Base-by-base conservation (phyloP, 164 flowering plant genomes). In the Vitis rotundifolia region DNA sequence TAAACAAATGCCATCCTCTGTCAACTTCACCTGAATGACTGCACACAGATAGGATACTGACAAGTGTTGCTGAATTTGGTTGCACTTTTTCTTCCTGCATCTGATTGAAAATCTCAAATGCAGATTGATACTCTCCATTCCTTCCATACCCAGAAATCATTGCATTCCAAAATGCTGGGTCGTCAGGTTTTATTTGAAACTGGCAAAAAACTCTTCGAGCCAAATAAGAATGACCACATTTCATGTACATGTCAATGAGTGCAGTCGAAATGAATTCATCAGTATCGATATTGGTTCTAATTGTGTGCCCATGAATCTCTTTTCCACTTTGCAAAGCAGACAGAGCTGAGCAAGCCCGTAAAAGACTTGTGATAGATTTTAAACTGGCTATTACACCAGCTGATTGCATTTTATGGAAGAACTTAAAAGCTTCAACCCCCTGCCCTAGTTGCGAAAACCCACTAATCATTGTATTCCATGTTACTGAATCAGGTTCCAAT, bases 91-190 rank as follows among this genome's bases (percentile, higher is more conserved):
- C 71, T 56, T 73, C 76, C 59, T 64, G 69, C 92, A 88, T 88
- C 63, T 68, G 75, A 22, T 79, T 54, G 63, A 89, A 89, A 51
- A 86, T 77, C 37, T 85, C 79, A 28, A 88, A 72, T n/a, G 91
- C 96, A 62, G 75, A 75, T 59, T 87, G 81, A 64, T 75, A 8
- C 53, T 86, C 81, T 31, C 96, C 89, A 71, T 90, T 89, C 66
- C 79, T 87, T 59, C 90, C 96, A 81, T 85, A 88, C 31, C 94
- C 96, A 62, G 81, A 84, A 49, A 90, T 89, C 91, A 92, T 84
- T 6, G 90, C 91, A 77, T 92, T 91, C 94, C 94, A 91, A 66
- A 88, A 57, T 69, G 85, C 88, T 8, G 90, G 86, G 73, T 88
- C 92, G 18, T 74, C 52, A 2, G 86, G 75, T 59, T 70, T 79